Evolutionary conservation across 345 rosid species (phyloP).

Genomic region (Syzygium grande): DNA sequence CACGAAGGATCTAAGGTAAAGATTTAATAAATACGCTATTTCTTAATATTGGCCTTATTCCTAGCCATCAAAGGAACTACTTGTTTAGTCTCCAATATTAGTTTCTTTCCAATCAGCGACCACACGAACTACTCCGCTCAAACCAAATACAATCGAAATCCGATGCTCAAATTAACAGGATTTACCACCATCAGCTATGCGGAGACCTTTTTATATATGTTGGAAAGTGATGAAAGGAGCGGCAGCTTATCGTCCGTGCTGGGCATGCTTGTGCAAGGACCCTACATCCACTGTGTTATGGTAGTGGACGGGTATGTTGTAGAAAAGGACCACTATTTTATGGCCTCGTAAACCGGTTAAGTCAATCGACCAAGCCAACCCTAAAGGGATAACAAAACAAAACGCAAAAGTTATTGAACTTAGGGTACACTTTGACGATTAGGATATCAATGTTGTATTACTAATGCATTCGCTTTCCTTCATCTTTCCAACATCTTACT

Average conservation of each 20-base stretch:
- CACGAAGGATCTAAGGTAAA: not conserved
- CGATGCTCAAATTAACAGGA: not conserved
- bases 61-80: not conserved
- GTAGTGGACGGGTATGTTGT: not conserved
- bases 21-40: not conserved
- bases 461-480: not conserved
- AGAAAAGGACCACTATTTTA: not conserved
- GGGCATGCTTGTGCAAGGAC: not conserved
- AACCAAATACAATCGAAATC: not conserved
- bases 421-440: not conserved
- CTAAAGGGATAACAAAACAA: not conserved
- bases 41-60: accelerated
- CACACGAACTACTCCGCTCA: not conserved
- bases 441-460: not conserved
- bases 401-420: not conserved
- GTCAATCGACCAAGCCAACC: not conserved
- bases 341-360: not conserved
- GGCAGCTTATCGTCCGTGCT: not conserved
- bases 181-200: not conserved
- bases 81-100: not conserved
- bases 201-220: not conserved
- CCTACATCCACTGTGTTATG: not conserved
- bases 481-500: too few species aligned
- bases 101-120: too few species aligned
- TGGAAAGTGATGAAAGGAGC: not conserved